phyloP scores from a whole-genome alignment of 139 green algal species.

The Spirogloea muscicola region DNA sequence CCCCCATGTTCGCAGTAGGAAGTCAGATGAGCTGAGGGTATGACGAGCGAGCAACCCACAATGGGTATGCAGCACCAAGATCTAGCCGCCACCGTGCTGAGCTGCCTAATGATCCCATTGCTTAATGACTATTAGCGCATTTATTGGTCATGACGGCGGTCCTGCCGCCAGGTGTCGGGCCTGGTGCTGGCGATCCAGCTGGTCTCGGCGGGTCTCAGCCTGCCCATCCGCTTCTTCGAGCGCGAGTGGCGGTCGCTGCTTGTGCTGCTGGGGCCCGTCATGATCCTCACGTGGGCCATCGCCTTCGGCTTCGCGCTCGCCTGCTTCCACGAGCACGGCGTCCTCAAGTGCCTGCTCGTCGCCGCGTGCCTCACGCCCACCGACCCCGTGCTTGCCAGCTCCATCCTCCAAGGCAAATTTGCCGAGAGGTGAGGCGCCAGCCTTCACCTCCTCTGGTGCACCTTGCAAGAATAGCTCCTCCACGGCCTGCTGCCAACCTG shows the following conservation, averaged over 20 bases:
- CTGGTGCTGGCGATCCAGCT: constrained; percentile 28
- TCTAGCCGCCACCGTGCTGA: too few relatives aligned
- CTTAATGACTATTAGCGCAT: too few relatives aligned
- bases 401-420: constrained; percentile 23
- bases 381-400: constrained; percentile 26
- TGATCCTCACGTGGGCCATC: constrained; percentile 12
- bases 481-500: too few relatives aligned
- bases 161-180: constrained; percentile 6
- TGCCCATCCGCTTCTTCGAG: constrained; percentile 28
- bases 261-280: constrained; percentile 23
- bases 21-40: too few relatives aligned
- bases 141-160: too few relatives aligned
- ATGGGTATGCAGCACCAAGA: too few relatives aligned
- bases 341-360: constrained; percentile 20
- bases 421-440: constrained; percentile 33
- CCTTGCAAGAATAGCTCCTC: too few relatives aligned
- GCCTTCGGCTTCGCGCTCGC: constrained; percentile 6
- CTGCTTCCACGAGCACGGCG: neutral
- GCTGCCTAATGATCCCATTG: too few relatives aligned
- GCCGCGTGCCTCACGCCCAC: constrained; percentile 34
- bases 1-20: too few relatives aligned
- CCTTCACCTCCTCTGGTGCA: too few relatives aligned
- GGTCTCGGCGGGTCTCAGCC: neutral
- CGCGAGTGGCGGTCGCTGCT: constrained; percentile 15
- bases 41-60: too few relatives aligned